These are phyloP conservation scores for Solanum chilense DNA, from an alignment of 257 asterid genomes.

Conservation along the genomic window DNA sequence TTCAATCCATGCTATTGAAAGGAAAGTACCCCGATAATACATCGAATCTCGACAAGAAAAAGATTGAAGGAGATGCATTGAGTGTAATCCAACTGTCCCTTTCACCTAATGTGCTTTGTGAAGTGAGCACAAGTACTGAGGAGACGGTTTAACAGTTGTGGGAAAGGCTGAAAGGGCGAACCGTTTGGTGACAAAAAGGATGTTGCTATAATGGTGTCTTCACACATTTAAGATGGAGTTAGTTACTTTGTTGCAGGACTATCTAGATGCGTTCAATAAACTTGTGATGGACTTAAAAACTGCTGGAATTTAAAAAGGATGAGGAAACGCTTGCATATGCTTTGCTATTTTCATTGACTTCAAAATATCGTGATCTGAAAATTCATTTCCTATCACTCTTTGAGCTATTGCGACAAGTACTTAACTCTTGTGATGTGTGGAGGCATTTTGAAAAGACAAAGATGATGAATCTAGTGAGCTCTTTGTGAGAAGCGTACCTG, in stretches of 20 bases:
- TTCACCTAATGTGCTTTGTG: not conserved
- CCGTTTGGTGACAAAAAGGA: not conserved
- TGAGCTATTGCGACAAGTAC: not conserved
- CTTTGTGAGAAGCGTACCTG: not conserved
- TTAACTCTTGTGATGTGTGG: not conserved
- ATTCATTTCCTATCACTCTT: not conserved
- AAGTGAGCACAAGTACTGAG: not conserved
- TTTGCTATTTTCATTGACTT: not conserved
- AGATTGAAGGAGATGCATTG: not conserved
- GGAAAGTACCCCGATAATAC: not conserved
- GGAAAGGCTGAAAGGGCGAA: not conserved
- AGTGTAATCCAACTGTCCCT: not conserved
- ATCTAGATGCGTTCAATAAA: not conserved
- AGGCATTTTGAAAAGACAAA: not conserved
- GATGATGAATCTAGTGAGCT: not conserved
- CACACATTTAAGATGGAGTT: not conserved
- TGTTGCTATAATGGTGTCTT: not conserved
- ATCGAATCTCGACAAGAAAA: not conserved
- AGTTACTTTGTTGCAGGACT: not conserved
- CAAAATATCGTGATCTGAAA: not conserved
- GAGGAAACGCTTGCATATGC: not conserved
- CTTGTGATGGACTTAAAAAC: not conserved
- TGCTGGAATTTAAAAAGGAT: not conserved
- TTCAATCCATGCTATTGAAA: not conserved
- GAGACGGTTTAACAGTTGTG: not conserved